Base-by-base conservation (phyloP, 2,329 filamentous ascomycete genomes). In the Pyrenophora teres region DNA sequence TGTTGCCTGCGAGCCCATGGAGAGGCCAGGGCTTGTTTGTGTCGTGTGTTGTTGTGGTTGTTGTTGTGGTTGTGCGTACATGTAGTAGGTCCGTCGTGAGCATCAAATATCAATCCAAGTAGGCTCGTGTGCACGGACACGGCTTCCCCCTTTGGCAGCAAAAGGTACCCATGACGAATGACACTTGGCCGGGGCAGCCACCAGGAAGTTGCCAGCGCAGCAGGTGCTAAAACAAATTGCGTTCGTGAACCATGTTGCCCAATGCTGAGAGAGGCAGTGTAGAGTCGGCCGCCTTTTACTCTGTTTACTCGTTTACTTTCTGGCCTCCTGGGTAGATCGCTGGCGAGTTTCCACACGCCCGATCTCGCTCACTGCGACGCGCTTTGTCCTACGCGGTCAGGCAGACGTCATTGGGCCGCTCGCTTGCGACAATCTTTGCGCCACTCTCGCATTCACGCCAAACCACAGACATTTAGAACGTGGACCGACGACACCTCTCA, bases 381-480 rank as follows among this genome's bases (percentile, higher is more conserved):
- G 44, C 46, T 35, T 47, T 44, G 52, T 44, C 25, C 16, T 40
- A 47, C 48, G 38, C 39, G 35, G 21, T 23, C 46, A 46, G 50
- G 51, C 54, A 57, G 59, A 66, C 63, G 63, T 66, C 63, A 66
- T 66, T 62, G 59, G 59, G 53, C 47, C 54, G 52, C 45, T 64
- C 59, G 60, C 59, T 60, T 62, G 54, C 46, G 53, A 57, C 48
- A 52, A 55, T 60, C 59, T 59, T 53, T 59, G 59, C 60, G 62
- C 60, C 54, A 50, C 57, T 42, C 40, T 57, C 39, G 57, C 51
- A 30, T 51, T 49, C 55, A 58, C 60, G 54, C 57, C 54, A 53
- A 56, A 59, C 58, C 63, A 65, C 62, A 63, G 59, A 63, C 44
- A 54, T 50, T 46, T 52, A 48, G 64, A 70, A 70, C 68, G 67